phyloP scores from a whole-genome alignment of 2,329 filamentous ascomycete genomes.

The Onygenales sp. region DNA sequence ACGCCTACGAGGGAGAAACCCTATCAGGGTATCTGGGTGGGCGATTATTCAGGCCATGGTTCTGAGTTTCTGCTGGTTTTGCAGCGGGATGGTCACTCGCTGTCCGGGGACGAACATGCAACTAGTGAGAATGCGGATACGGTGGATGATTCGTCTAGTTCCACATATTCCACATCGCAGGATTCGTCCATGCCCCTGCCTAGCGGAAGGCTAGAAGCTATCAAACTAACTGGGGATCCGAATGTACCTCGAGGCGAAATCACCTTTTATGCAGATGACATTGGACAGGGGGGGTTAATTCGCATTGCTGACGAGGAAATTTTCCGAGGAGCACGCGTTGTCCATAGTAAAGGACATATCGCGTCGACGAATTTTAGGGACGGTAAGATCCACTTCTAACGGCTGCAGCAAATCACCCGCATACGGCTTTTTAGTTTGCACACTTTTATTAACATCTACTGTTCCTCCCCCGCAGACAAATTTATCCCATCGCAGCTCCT shows the following conservation, averaged over 20 bases:
- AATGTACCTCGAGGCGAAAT: constrained; percentile 82
- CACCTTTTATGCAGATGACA: constrained; percentile 70
- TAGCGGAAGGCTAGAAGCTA: constrained; percentile 61
- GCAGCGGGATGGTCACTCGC: constrained; percentile 49
- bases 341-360: constrained; percentile 67
- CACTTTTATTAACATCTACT: neutral
- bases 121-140: neutral
- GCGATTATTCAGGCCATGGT: constrained; percentile 79
- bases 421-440: too few relatives aligned
- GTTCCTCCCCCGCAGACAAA: constrained; percentile 44
- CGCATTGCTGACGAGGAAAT: constrained; percentile 54
- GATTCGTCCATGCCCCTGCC: neutral
- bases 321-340: constrained; percentile 66
- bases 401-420: too few relatives aligned
- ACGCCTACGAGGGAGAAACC: constrained; percentile 71
- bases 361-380: constrained; percentile 61
- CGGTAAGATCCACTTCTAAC: constrained; percentile 45
- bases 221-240: constrained; percentile 86
- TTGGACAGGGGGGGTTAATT: constrained; percentile 57
- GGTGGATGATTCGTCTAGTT: neutral
- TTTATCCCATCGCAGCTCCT: constrained; percentile 70
- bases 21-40: constrained; percentile 85
- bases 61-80: constrained; percentile 79
- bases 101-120: neutral
- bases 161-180: neutral